Conservation (phyloP, 2,329 filamentous ascomycete species). For the Apiospora arundinis region DNA sequence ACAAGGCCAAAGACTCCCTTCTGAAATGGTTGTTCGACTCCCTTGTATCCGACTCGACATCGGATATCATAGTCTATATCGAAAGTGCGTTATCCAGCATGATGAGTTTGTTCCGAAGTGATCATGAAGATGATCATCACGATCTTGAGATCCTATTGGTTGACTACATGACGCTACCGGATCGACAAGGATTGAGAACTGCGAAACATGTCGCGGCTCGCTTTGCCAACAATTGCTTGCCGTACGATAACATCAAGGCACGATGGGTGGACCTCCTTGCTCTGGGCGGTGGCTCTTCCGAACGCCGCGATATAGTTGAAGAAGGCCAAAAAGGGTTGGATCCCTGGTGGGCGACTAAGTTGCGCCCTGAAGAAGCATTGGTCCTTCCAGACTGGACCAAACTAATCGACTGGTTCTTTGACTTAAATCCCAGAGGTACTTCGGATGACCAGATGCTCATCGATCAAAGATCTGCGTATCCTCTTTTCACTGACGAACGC, state of each 20-base stretch:
- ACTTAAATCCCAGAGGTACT: slow-evolving; percentile 30
- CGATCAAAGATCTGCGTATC: slow-evolving; percentile 45
- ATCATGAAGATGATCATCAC: slow-evolving; percentile 36
- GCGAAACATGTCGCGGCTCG: slow-evolving; percentile 83
- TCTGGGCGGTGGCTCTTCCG: slow-evolving; percentile 67
- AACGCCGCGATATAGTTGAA: slow-evolving; percentile 84
- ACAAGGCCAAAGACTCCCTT: slow-evolving; percentile 57
- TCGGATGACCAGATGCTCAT: slow-evolving; percentile 43
- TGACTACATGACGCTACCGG: slow-evolving; percentile 66
- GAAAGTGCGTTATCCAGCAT: slow-evolving; percentile 87
- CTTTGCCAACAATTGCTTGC: slow-evolving; percentile 87
- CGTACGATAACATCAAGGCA: slow-evolving; percentile 78
- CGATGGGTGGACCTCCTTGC: slow-evolving; percentile 91
- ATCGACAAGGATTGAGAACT: slow-evolving; percentile 66
- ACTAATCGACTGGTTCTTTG: slow-evolving; percentile 58
- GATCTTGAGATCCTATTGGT: slow-evolving; percentile 64
- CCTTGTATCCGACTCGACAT: slow-evolving; percentile 77
- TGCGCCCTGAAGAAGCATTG: slow-evolving; percentile 42
- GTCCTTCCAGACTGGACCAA: slow-evolving; percentile 58
- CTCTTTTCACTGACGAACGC: slow-evolving; percentile 49
- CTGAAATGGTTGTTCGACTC: slow-evolving; percentile 84
- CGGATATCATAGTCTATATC: slow-evolving; percentile 82
- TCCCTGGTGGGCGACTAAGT: slow-evolving; percentile 54
- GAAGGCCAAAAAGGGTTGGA: slow-evolving; percentile 90
- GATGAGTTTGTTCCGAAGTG: slow-evolving; percentile 51